Conservation (phyloP, 1,284 basidiomycete genomes). For the Wallemia hederae region DNA sequence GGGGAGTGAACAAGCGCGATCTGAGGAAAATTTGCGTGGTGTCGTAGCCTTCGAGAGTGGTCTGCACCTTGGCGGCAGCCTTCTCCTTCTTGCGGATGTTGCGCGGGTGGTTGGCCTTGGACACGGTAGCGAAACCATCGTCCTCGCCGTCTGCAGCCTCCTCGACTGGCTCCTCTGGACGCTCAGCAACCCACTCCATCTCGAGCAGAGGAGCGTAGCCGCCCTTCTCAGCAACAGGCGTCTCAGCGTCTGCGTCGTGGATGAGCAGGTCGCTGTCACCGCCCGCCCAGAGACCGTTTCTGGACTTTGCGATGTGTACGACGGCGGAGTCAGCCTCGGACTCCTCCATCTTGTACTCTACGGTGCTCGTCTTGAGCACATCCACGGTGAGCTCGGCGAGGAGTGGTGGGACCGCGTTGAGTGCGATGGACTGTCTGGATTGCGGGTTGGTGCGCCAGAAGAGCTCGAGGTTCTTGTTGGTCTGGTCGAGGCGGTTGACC, state of each 20-base stretch:
- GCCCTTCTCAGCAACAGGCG: slow-evolving; percentile 9
- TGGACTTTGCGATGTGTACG: slow-evolving; percentile 43
- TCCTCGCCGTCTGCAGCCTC: slow-evolving; percentile 17
- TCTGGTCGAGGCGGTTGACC: not conserved
- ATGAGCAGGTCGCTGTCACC: slow-evolving; percentile 59
- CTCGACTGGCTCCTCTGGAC: slow-evolving; percentile 10
- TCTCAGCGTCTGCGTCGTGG: slow-evolving; percentile 35
- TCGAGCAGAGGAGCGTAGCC: slow-evolving; percentile 58
- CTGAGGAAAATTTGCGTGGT: not conserved
- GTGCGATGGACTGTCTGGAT: slow-evolving; percentile 23
- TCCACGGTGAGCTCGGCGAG: slow-evolving; percentile 29
- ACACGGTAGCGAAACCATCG: slow-evolving; percentile 31
- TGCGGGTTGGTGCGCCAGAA: slow-evolving; percentile 33
- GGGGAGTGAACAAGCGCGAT: not conserved
- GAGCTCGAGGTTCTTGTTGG: slow-evolving; percentile 30
- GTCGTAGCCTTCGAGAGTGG: slow-evolving; percentile 2
- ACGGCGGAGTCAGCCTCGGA: slow-evolving; percentile 65
- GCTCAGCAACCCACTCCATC: slow-evolving; percentile 32
- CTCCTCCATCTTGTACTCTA: slow-evolving; percentile 26
- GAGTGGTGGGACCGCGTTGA: slow-evolving; percentile 50
- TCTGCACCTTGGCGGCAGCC: not conserved
- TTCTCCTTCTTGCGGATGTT: not conserved
- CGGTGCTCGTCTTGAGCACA: slow-evolving; percentile 24
- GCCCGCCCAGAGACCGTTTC: slow-evolving; percentile 43
- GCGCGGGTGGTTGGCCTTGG: not conserved